Evolutionary conservation across 306 rosid species (phyloP).

Genomic region (Pueraria montana): DNA sequence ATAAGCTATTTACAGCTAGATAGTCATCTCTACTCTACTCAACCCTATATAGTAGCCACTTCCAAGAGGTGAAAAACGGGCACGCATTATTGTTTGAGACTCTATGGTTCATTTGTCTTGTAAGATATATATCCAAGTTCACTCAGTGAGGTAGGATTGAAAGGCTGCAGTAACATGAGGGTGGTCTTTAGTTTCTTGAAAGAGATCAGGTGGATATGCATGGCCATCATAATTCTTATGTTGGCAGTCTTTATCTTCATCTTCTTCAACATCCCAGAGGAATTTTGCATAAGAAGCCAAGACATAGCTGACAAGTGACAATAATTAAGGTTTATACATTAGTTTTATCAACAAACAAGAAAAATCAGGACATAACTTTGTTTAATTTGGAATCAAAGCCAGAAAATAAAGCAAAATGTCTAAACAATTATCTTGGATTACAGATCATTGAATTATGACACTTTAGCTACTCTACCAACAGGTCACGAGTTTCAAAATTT

Average conservation of each 20-base stretch:
- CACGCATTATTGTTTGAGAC: conserved; percentile 3
- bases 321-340: conserved; percentile 26
- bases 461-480: background rate
- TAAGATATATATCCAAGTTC: conserved; percentile 21
- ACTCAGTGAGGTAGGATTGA: conserved; percentile 34
- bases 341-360: conserved; percentile 38
- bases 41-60: background rate
- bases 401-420: background rate
- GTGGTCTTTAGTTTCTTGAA: conserved; percentile 43
- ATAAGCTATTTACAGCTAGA: conserved; percentile 38
- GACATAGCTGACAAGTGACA: conserved; percentile 73
- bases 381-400: background rate
- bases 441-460: background rate
- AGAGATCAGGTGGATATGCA: conserved; percentile 40
- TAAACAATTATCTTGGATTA: background rate
- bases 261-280: conserved; percentile 85
- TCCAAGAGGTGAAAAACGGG: conserved; percentile 13
- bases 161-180: conserved; percentile 62
- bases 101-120: background rate
- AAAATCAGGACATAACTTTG: conserved; percentile 6
- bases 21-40: background rate
- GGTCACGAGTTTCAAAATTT: background rate
- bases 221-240: conserved; percentile 46
- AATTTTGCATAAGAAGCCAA: conserved; percentile 83
- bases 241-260: conserved; percentile 51